Conservation (phyloP, 2,329 filamentous ascomycete genomes). For the Colletotrichum cereale region DNA sequence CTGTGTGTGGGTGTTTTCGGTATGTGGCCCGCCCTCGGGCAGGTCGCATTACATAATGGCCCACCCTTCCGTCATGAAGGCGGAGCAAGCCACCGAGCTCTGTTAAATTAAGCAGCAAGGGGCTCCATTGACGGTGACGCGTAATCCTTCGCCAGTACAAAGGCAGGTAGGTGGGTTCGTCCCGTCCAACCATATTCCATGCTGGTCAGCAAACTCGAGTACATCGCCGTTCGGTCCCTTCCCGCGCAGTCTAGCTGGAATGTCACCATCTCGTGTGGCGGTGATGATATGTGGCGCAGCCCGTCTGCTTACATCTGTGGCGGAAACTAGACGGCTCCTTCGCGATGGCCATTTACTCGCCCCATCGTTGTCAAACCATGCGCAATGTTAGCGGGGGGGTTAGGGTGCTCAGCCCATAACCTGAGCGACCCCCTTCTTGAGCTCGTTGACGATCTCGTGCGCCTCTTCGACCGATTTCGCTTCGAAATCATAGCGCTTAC, state of each 20-base stretch:
- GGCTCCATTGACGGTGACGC: slow-evolving; percentile 25
- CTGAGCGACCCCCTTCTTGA: slow-evolving; percentile 75
- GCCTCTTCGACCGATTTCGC: slow-evolving; percentile 79
- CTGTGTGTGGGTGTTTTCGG: slow-evolving; percentile 6
- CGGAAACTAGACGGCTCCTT: slow-evolving; percentile 13
- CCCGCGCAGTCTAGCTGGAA: slow-evolving; percentile 17
- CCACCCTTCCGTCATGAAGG: slow-evolving; percentile 12
- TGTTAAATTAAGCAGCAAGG: slow-evolving; percentile 30
- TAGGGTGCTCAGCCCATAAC: slow-evolving; percentile 36
- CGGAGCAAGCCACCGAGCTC: slow-evolving; percentile 6
- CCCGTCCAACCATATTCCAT: slow-evolving; percentile 21
- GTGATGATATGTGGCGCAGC: slow-evolving; percentile 31
- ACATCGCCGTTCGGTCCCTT: slow-evolving; percentile 3
- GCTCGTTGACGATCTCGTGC: slow-evolving; percentile 81
- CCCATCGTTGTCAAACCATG: slow-evolving; percentile 7
- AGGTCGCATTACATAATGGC: slow-evolving; percentile 39
- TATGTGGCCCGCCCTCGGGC: neutral
- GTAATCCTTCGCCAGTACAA: slow-evolving; percentile 26
- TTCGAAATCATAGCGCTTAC: slow-evolving; percentile 88
- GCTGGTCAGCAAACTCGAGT: slow-evolving; percentile 23
- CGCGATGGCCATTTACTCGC: neutral
- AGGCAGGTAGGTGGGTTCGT: neutral
- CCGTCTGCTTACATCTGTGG: slow-evolving; percentile 4
- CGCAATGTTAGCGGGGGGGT: neutral
- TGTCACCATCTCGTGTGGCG: slow-evolving; percentile 20